These are phyloP conservation scores for Conringia planisiliqua DNA, from an alignment of 345 rosid species.

Conservation along the genomic window DNA sequence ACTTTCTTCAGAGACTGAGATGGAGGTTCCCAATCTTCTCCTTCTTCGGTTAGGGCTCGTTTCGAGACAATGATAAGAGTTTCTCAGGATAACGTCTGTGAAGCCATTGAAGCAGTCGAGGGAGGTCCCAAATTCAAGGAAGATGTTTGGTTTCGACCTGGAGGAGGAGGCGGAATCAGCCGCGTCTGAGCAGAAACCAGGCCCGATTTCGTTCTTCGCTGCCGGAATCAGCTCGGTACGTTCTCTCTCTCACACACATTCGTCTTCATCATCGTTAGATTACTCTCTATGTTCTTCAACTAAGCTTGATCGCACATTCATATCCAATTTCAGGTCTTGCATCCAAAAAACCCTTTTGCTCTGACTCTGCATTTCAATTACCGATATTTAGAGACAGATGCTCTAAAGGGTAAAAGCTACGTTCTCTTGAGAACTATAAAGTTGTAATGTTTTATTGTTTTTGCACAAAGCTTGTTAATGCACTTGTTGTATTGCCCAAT, in stretches of 20 bases:
- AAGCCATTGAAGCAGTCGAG: slow-evolving; percentile 61
- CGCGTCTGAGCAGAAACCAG: slow-evolving; percentile 71
- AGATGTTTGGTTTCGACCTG: slow-evolving; percentile 95
- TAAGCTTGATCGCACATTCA: background rate
- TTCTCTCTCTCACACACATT: background rate
- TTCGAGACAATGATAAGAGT: slow-evolving; percentile 88
- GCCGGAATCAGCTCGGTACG: slow-evolving; percentile 94
- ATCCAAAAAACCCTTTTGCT: slow-evolving; percentile 72
- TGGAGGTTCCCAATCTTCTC: slow-evolving; percentile 20
- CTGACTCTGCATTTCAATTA: slow-evolving; percentile 52
- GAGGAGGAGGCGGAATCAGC: slow-evolving; percentile 98
- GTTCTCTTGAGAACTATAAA: background rate
- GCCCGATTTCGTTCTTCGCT: slow-evolving; percentile 86
- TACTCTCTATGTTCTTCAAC: background rate
- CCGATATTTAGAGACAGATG: slow-evolving; percentile 33
- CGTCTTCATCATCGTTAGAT: background rate
- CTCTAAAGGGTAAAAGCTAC: slow-evolving; percentile 58
- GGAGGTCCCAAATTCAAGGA: slow-evolving; percentile 70
- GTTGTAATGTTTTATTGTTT: background rate
- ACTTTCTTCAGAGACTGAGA: slow-evolving; percentile 69
- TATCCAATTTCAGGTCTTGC: slow-evolving; percentile 21
- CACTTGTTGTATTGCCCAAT: background rate
- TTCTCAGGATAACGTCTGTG: slow-evolving; percentile 72
- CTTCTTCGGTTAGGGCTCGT: slow-evolving; percentile 56
- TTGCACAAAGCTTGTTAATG: too few relatives aligned